phyloP scores from a whole-genome alignment of 169 alveolate genomes.

The Plasmodium fragile region DNA sequence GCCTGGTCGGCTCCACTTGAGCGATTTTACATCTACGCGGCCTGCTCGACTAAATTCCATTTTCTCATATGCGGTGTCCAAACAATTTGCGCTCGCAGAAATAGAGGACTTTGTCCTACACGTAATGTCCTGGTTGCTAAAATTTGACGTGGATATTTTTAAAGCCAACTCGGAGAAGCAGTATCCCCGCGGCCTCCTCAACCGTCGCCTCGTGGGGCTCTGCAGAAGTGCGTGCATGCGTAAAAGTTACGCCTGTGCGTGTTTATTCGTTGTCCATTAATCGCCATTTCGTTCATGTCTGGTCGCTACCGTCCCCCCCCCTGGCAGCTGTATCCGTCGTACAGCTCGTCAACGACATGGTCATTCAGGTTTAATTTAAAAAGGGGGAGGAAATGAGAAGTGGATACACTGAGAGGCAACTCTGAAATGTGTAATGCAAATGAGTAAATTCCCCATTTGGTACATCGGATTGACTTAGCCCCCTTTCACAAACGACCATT shows the following conservation, averaged over 20 bases:
- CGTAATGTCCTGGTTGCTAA: conserved; percentile 49
- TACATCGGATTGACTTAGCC: background rate
- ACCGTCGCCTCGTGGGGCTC: conserved; percentile 19
- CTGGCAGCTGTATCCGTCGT: conserved; percentile 41
- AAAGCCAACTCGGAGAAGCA: conserved; percentile 38
- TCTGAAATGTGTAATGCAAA: background rate
- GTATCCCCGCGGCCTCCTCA: conserved; percentile 27
- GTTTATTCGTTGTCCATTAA: background rate
- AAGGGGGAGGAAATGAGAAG: background rate
- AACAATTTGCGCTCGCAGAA: background rate
- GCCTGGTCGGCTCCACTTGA: background rate
- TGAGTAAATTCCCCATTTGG: background rate
- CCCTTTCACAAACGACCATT: background rate
- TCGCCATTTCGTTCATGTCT: background rate
- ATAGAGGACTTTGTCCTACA: conserved; percentile 67
- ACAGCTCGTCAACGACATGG: conserved; percentile 31
- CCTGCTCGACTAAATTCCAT: background rate
- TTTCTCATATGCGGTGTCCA: background rate
- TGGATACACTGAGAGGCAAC: background rate
- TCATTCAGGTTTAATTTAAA: conserved; percentile 19
- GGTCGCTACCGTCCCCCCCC: background rate
- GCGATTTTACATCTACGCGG: background rate
- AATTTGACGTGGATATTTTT: conserved; percentile 58
- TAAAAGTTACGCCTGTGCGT: background rate
- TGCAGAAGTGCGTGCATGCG: conserved; percentile 33